A percentile compares a stretch with the other conserved stretches of the same genome.
Conservation (phyloP, 306 rosid species). For the Casuarina glauca region DNA sequence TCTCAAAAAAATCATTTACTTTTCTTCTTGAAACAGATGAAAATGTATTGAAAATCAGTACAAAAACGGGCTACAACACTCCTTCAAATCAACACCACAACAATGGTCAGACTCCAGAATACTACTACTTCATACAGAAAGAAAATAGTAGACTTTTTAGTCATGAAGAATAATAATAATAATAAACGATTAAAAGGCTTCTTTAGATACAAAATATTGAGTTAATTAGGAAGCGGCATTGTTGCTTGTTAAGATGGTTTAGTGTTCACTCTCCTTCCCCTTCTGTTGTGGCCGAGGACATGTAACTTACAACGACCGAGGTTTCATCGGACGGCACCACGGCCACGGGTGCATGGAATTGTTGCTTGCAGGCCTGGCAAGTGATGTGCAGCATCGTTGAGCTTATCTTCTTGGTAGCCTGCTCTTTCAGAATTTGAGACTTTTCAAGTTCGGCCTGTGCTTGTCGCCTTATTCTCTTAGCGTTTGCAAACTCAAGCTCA, state of each 20-base stretch:
- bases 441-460: slow-evolving; percentile 75
- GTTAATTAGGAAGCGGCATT: slow-evolving; percentile 24
- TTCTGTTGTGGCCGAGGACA: slow-evolving; percentile 84
- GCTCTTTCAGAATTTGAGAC: slow-evolving; percentile 70
- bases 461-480: slow-evolving; percentile 77
- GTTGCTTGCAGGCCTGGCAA: slow-evolving; percentile 77
- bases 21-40: slow-evolving; percentile 16
- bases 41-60: slow-evolving; percentile 32
- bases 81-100: slow-evolving; percentile 44
- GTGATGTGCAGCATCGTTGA: slow-evolving; percentile 78
- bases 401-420: slow-evolving; percentile 65
- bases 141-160: slow-evolving; percentile 35
- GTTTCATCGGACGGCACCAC: slow-evolving; percentile 62
- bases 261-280: slow-evolving; percentile 59
- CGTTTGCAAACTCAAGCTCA: slow-evolving; percentile 74
- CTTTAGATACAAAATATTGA: slow-evolving; percentile 27
- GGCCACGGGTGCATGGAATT: slow-evolving; percentile 47
- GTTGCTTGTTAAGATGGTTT: slow-evolving; percentile 12
- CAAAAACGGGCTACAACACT: slow-evolving; percentile 44
- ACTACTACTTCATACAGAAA: slow-evolving; percentile 41
- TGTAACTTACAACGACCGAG: slow-evolving; percentile 73
- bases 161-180: not conserved
- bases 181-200: not conserved
- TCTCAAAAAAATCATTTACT: not conserved
- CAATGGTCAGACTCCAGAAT: slow-evolving; percentile 43